Base-by-base conservation (phyloP, 2,329 filamentous ascomycete species). In the Myotisia sp. region DNA sequence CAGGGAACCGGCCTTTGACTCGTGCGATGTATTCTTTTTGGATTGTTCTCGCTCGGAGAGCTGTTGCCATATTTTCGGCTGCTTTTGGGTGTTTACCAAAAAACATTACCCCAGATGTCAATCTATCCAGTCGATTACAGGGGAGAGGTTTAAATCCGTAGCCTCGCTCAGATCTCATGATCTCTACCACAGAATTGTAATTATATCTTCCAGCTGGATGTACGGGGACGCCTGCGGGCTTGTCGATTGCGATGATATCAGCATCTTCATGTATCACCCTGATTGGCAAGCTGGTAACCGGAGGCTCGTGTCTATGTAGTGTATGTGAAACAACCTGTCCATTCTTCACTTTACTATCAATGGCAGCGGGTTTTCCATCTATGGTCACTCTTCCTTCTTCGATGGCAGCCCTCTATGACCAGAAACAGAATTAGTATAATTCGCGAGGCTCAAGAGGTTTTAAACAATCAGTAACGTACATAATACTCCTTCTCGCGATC, bases 61-160 rank as follows among this genome's bases (percentile, higher is more conserved):
- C 80, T 26, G 68, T 62, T 36, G 77, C 75, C 45, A 98, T 69
- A 20, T 67, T 66, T 43, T 87, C 83, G 0, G 90, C 87, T 0
- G 81, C 82, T 48, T 75, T 72, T 23, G 76, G 68, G 42, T 82
- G 76, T 60, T 98, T 98, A 18, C 79, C 90, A 47, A 98, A 76
- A 56, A 98, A 98, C 87, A 98, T 95, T 53, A 98, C 81, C 31
- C 90, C 90, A 47, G 84, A 93, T 0, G 90, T 98, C 47, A 98
- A 63, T 34, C 90, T 70, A 54, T 98, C 90, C 18, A 98, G 71
- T n/a, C 90, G 70, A 51, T 98, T 93, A 61, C 87, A 95, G 0
- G 90, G 75, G 36, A 75, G 55, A 1, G 75, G 74, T 38, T 74
- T 67, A 55, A 66, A 78, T 8, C 60, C 56, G 35, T 65, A 58